Evolutionary conservation across 2,329 filamentous ascomycete species (phyloP).

Genomic region (Tolypocladium amazonense): DNA sequence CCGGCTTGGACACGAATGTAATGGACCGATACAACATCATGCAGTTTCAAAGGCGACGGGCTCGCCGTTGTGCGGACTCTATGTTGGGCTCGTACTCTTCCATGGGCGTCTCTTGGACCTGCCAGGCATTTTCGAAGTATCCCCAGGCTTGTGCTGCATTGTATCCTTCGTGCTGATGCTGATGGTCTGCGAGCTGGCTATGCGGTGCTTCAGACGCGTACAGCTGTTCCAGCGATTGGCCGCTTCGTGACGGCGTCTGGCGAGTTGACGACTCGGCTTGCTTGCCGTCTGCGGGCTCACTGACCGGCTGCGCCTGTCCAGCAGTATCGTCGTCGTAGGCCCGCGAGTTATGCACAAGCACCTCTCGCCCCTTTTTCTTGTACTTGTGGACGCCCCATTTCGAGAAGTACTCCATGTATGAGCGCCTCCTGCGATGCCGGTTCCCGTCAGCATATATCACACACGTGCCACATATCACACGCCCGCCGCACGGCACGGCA

Average conservation of each 20-base stretch:
- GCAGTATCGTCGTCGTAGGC: background rate
- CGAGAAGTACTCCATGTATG: conserved; percentile 37
- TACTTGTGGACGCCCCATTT: conserved; percentile 38
- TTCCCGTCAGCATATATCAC: background rate
- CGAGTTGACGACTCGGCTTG: background rate
- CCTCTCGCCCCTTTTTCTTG: conserved; percentile 24
- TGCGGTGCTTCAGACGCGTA: background rate
- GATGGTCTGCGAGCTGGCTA: background rate
- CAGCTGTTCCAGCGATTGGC: background rate
- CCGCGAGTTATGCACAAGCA: background rate
- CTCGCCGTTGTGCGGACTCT: background rate
- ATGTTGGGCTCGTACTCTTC: background rate
- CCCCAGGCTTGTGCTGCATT: background rate
- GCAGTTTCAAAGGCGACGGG: background rate
- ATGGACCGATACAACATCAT: background rate
- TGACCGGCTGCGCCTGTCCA: background rate
- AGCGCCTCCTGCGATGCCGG: conserved; percentile 21
- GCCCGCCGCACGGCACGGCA: background rate
- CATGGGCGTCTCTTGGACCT: background rate
- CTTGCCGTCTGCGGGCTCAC: background rate
- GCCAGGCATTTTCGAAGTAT: background rate
- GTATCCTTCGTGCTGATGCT: background rate
- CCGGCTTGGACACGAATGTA: background rate
- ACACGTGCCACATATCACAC: background rate
- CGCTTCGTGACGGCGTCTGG: background rate